Evolutionary conservation across 2,329 filamentous ascomycete genomes (phyloP), one percentile per base, ranked within the genome.

Genomic region (Fusarium mangiferae): DNA sequence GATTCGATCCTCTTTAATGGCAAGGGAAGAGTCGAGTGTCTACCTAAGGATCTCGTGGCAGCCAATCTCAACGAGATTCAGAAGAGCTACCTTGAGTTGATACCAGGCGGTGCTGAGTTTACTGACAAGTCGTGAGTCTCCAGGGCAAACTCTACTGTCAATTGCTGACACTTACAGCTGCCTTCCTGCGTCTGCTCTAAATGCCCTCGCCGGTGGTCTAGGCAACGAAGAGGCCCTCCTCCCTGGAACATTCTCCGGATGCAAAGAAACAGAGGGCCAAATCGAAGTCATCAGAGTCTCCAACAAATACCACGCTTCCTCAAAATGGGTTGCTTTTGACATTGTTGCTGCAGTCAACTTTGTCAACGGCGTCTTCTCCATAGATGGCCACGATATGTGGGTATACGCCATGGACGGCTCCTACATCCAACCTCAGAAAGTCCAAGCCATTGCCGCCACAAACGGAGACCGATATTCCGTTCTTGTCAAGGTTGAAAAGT

Each of bases 1-100:
- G 90, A 91, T 75, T 86, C 89, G 0, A 82, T 92, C 20, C 80
- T 92, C 17, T 83, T 92, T 57, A 92, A 92, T 66, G 90, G 90
- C 30, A 89, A 90, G 72, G 90, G 90, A 7, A 82, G 83, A 3
- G 86, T 89, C 0, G 80, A 86, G 54, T 91, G 90, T 76, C 82
- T 87, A 45, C 78, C 84, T 0, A 80, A 81, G 11, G 82, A 83
- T 9, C 81, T 87, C 44, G 82, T 90, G 10, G 79, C 83, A 36
- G 75, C 81, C 6, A 82, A 84, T 12, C 67, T 83, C 24, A 81
- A 68, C 11, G 69, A 78, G 1, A 63, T 77, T 6, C 84, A 86
- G 41, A 75, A 78, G 57, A 36, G 39, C 0, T 78, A 81, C 7
- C 72, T 86, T 1, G 42, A 36, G 1, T 15, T 79, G 5, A 77